Evolutionary conservation across 352 stramenopile species (phyloP), one percentile per base, ranked within the genome.

Genomic region (Globisporangium perplexum): DNA sequence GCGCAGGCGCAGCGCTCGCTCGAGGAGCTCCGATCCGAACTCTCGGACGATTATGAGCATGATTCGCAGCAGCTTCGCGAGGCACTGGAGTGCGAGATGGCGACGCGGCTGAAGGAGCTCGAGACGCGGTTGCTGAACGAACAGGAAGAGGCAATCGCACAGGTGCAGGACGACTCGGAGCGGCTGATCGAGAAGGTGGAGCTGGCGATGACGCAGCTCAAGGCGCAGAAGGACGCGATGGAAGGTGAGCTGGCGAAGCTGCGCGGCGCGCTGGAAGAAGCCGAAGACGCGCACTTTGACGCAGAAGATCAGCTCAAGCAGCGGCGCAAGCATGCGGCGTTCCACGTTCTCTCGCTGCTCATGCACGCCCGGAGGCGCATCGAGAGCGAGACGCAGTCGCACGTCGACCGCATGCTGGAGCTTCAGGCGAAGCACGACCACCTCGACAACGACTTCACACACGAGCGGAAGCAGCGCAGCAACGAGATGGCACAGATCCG

Each of bases 111-210:
- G 38, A 59, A 69, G 12, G 70, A 75, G 18, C 72, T 86, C 33
- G 77, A 86, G 59, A 39, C 52, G 4, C 55, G 57, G 7, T 49
- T 87, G 3, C 35, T 74, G 22, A 70, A 70, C 7, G 76, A 88
- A 4, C 78, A 92, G 47, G 82, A 92, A 56, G 82, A 87, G 23
- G 74, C 79, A 1, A 88, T 92, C 41, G 68, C 69, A 6, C 75
- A 89, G 36, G 82, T 89, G 12, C 82, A 92, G 47, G 79, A 90
- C 52, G 82, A 92, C 47, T 88, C 79, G 7, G 82, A 92, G 55
- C 74, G 72, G 35, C 65, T 92, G 31, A 88, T 92, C 39, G 77
- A 86, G 31, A 75, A 90, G 52, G 82, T 92, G 4, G 82, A 92
- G 60, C 36, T 60, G 5, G 82, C 82, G 0, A 90, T 92, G 79